Conservation (phyloP, 305 asterid species). For the Fraxinus sp. region DNA sequence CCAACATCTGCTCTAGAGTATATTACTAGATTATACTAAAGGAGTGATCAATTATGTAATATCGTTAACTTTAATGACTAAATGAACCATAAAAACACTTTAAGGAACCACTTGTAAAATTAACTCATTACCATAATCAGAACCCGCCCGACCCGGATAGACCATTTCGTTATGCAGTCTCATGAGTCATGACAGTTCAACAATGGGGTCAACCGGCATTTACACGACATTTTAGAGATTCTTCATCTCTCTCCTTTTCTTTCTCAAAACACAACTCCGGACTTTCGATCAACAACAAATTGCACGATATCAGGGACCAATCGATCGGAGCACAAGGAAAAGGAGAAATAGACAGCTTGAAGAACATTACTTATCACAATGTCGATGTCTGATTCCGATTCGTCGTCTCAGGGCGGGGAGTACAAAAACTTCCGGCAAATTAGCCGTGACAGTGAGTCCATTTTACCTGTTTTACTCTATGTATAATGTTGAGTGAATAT, state of each 20-base stretch:
- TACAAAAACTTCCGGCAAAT: conserved; percentile 80
- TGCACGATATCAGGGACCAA: conserved; percentile 15
- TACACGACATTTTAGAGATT: not conserved
- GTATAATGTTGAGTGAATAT: not conserved
- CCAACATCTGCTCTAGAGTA: not conserved
- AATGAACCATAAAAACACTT: not conserved
- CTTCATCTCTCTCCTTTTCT: not conserved
- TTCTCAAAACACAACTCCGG: conserved; percentile 12
- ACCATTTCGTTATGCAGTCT: not conserved
- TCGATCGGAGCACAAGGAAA: conserved; percentile 14
- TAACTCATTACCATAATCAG: not conserved
- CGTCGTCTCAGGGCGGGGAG: conserved; percentile 91
- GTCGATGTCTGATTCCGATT: conserved; percentile 94
- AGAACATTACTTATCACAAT: conserved; percentile 28
- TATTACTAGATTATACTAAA: no score
- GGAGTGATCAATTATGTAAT: not conserved
- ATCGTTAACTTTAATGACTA: not conserved
- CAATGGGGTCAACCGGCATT: conserved; percentile 1
- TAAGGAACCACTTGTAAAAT: not conserved
- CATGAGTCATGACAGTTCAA: not conserved
- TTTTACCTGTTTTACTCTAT: not conserved
- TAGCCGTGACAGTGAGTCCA: conserved; percentile 81
- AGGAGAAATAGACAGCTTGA: not conserved
- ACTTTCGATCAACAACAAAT: conserved; percentile 37
- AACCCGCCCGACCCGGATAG: conserved; percentile 21